Conservation (phyloP, 164 flowering plant species). For the Stephania cephalantha region DNA sequence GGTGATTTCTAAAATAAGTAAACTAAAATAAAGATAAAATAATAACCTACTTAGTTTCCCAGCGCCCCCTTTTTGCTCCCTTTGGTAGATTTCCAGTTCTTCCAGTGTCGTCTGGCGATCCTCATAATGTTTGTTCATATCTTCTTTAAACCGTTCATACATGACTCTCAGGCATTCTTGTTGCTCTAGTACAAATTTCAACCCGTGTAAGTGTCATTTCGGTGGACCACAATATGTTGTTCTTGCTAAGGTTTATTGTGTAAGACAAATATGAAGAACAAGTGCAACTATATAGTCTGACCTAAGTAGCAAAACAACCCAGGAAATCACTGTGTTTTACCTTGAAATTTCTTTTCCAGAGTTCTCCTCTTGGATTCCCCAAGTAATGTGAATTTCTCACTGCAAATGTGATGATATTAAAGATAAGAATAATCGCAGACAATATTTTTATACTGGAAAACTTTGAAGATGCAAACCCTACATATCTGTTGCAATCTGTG, state of each 20-base stretch:
- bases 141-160: conserved; percentile 58
- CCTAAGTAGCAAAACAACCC: too few species aligned
- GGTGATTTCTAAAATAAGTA: background rate
- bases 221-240: background rate
- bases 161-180: conserved; percentile 49
- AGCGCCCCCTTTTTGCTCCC: conserved; percentile 45
- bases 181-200: conserved; percentile 48
- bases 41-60: conserved; percentile 57
- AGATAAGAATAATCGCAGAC: conserved; percentile 3
- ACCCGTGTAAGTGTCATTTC: conserved; percentile 6
- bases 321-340: conserved; percentile 25
- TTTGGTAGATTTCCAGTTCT: conserved; percentile 53
- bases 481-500: conserved; percentile 67
- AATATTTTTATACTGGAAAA: background rate
- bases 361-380: conserved; percentile 58
- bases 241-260: background rate
- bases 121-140: conserved; percentile 53
- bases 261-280: conserved; percentile 1
- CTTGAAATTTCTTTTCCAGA: conserved; percentile 61
- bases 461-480: conserved; percentile 29
- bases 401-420: conserved; percentile 25
- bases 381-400: conserved; percentile 51
- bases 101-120: conserved; percentile 45
- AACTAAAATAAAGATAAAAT: background rate
- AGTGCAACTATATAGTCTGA: background rate